These are phyloP conservation scores for Chalciporus piperatus DNA, from an alignment of 768 basidiomycete species.

Conservation along the genomic window DNA sequence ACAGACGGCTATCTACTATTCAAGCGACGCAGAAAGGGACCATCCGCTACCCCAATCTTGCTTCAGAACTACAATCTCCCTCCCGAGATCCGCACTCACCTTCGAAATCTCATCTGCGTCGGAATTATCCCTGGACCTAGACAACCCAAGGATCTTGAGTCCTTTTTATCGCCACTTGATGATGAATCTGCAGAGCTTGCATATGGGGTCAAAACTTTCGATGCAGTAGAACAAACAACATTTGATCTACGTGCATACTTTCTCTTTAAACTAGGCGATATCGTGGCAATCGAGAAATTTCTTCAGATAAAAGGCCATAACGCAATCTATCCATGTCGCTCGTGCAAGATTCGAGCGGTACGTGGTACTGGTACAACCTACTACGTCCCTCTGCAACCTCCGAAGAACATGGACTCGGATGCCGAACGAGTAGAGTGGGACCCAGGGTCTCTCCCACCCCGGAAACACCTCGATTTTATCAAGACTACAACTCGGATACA, in stretches of 20 bases:
- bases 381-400: too few species aligned
- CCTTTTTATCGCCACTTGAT: not conserved
- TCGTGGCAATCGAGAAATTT: slow-evolving; percentile 25
- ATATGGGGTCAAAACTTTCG: not conserved
- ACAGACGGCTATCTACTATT: not conserved
- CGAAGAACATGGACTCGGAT: too few species aligned
- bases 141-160: not conserved
- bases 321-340: too few species aligned
- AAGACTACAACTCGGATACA: too few species aligned
- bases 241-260: not conserved
- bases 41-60: not conserved
- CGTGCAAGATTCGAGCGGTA: too few species aligned
- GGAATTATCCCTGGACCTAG: not conserved
- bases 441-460: too few species aligned
- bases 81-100: not conserved
- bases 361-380: too few species aligned
- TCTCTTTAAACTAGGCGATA: slow-evolving; percentile 33
- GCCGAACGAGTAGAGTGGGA: too few species aligned
- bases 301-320: too few species aligned
- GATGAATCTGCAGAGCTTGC: not conserved
- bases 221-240: not conserved
- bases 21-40: not conserved
- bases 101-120: not conserved
- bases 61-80: not conserved
- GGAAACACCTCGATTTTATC: too few species aligned